Conservation (phyloP, 2,329 filamentous ascomycete species). For the Diplodia corticola region DNA sequence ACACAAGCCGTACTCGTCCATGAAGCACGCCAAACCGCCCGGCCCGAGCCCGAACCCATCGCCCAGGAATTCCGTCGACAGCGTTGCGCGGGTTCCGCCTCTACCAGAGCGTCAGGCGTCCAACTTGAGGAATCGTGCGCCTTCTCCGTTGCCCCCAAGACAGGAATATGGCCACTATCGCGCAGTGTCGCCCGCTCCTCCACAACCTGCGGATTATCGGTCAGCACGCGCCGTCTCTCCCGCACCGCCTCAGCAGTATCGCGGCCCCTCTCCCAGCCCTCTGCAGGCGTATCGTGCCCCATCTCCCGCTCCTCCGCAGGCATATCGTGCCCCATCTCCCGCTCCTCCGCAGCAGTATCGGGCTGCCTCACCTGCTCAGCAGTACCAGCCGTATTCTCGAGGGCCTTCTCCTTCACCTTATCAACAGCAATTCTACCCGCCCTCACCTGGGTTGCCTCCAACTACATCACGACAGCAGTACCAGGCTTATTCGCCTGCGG, state of each 20-base stretch:
- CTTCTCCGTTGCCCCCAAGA: conserved; percentile 27
- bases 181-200: conserved; percentile 40
- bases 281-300: conserved; percentile 28
- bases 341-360: conserved; percentile 24
- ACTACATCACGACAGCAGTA: conserved; percentile 27
- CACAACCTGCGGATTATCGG: conserved; percentile 28
- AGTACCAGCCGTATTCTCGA: conserved; percentile 31
- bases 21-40: conserved; percentile 46
- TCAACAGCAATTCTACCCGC: conserved; percentile 23
- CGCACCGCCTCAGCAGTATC: conserved; percentile 27
- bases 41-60: conserved; percentile 35
- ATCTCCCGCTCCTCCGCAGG: conserved; percentile 28
- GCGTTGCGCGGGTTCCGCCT: conserved; percentile 7
- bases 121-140: conserved; percentile 6
- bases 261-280: conserved; percentile 27
- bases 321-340: conserved; percentile 30
- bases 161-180: conserved; percentile 30
- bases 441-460: conserved; percentile 41
- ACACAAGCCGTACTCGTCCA: conserved; percentile 52
- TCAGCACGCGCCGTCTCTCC: conserved; percentile 28
- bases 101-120: conserved; percentile 10
- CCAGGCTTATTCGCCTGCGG: conserved; percentile 24
- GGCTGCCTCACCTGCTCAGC: conserved; percentile 25
- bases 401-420: conserved; percentile 25
- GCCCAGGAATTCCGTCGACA: conserved; percentile 17